phyloP scores from a whole-genome alignment of 2,329 filamentous ascomycete genomes.

The Thelonectria discophora region DNA sequence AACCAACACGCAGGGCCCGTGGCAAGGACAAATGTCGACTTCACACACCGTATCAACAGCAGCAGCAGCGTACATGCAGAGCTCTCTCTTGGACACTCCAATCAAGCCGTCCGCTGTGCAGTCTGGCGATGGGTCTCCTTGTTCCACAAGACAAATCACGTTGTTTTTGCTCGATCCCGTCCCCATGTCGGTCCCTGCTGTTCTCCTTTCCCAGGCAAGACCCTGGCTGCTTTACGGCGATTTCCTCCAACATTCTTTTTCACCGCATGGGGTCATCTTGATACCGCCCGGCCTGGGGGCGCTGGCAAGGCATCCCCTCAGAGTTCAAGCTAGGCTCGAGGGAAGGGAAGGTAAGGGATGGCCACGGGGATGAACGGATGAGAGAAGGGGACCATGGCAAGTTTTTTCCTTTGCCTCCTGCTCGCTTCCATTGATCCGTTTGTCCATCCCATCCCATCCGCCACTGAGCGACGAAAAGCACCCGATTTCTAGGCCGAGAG shows the following conservation, averaged over 20 bases:
- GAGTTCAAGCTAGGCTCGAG: not conserved
- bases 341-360: not conserved
- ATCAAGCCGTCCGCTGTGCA: constrained; percentile 6
- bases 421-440: constrained; percentile 1
- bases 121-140: constrained; percentile 19
- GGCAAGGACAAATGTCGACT: constrained; percentile 14
- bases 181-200: not conserved
- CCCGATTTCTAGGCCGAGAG: not conserved
- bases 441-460: too few species aligned
- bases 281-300: not conserved
- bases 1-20: not conserved
- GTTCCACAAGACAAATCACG: constrained; percentile 25
- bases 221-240: constrained; percentile 11
- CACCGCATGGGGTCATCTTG: constrained; percentile 15
- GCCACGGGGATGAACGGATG: not conserved
- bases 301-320: not conserved
- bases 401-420: constrained; percentile 1
- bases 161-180: constrained; percentile 19
- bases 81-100: constrained; percentile 1
- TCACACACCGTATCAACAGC: constrained; percentile 4
- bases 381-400: not conserved
- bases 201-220: not conserved
- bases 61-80: not conserved
- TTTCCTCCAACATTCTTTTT: constrained; percentile 9
- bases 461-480: constrained; percentile 5